These are phyloP conservation scores for Chrysoporthe puriensis DNA, from an alignment of 2,329 filamentous ascomycete species.

Conservation along the genomic window DNA sequence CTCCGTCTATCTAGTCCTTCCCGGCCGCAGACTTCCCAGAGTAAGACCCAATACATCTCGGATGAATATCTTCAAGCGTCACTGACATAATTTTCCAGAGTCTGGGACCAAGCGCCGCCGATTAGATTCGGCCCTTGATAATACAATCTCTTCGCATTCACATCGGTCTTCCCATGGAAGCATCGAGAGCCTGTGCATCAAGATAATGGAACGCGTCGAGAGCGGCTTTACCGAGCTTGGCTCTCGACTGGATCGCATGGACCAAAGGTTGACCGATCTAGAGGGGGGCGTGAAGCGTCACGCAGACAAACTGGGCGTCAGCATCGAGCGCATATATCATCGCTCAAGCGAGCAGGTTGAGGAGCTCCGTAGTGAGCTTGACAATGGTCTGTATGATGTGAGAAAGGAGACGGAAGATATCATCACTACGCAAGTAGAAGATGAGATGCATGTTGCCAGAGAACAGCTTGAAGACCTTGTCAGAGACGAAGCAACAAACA, in stretches of 20 bases:
- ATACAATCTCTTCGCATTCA: not conserved
- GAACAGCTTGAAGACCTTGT: slow-evolving; percentile 18
- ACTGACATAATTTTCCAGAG: slow-evolving; percentile 7
- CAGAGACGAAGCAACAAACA: slow-evolving; percentile 10
- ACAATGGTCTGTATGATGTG: slow-evolving; percentile 16
- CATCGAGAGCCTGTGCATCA: slow-evolving; percentile 5
- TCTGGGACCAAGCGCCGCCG: slow-evolving; percentile 19
- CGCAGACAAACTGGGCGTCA: slow-evolving; percentile 6
- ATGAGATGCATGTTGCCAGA: slow-evolving; percentile 18
- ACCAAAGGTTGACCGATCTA: slow-evolving; percentile 16
- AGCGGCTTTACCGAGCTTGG: slow-evolving; percentile 12
- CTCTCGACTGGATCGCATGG: slow-evolving; percentile 17
- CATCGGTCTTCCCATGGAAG: not conserved
- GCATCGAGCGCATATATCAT: not conserved
- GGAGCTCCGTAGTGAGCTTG: slow-evolving; percentile 13
- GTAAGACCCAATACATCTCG: not conserved
- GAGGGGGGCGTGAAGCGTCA: slow-evolving; percentile 11
- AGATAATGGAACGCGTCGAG: slow-evolving; percentile 16
- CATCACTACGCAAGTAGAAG: slow-evolving; percentile 12
- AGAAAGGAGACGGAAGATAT: slow-evolving; percentile 20
- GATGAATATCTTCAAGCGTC: not conserved
- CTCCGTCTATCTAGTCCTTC: not conserved
- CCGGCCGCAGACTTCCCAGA: not conserved
- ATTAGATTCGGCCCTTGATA: not conserved
- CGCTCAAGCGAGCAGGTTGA: slow-evolving; percentile 20